These are phyloP conservation scores for Paracorniculantispora psalliotae DNA, from an alignment of 2,329 filamentous ascomycete genomes.

Conservation along the genomic window DNA sequence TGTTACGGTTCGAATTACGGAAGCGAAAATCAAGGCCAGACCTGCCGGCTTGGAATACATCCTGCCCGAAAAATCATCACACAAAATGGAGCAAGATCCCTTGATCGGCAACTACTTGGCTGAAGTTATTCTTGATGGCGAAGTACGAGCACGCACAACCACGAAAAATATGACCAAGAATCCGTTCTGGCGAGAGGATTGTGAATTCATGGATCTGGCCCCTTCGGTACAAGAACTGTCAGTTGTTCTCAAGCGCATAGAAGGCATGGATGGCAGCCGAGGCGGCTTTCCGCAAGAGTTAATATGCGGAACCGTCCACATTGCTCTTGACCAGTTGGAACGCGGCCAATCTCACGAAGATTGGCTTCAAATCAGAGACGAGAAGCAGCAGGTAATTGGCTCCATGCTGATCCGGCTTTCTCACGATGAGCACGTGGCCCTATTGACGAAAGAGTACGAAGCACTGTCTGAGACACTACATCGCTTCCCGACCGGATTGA, in stretches of 20 bases:
- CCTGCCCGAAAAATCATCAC: slow-evolving; percentile 19
- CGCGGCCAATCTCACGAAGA: slow-evolving; percentile 74
- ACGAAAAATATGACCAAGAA: slow-evolving; percentile 66
- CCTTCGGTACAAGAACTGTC: slow-evolving; percentile 63
- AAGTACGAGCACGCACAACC: slow-evolving; percentile 70
- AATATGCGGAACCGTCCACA: slow-evolving; percentile 69
- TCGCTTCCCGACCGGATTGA: slow-evolving; percentile 76
- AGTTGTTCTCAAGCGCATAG: slow-evolving; percentile 64
- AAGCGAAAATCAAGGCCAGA: slow-evolving; percentile 53
- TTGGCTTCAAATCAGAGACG: slow-evolving; percentile 80
- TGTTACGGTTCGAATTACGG: slow-evolving; percentile 53
- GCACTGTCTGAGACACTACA: slow-evolving; percentile 79
- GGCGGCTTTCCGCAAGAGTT: slow-evolving; percentile 44
- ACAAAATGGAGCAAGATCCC: slow-evolving; percentile 34
- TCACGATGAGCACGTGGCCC: slow-evolving; percentile 83
- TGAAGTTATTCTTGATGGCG: slow-evolving; percentile 74
- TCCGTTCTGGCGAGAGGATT: slow-evolving; percentile 79
- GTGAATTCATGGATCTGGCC: slow-evolving; percentile 70
- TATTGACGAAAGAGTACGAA: slow-evolving; percentile 81
- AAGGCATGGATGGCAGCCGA: slow-evolving; percentile 22
- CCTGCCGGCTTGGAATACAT: slow-evolving; percentile 20
- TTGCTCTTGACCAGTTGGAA: slow-evolving; percentile 74
- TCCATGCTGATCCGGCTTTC: slow-evolving; percentile 79
- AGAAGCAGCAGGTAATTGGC: slow-evolving; percentile 69
- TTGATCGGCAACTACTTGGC: slow-evolving; percentile 67